A percentile compares a stretch with the other conserved stretches of the same genome.
These are phyloP conservation scores for Picochlorum sp. DNA, from an alignment of 139 green algal species.

Conservation along the genomic window DNA sequence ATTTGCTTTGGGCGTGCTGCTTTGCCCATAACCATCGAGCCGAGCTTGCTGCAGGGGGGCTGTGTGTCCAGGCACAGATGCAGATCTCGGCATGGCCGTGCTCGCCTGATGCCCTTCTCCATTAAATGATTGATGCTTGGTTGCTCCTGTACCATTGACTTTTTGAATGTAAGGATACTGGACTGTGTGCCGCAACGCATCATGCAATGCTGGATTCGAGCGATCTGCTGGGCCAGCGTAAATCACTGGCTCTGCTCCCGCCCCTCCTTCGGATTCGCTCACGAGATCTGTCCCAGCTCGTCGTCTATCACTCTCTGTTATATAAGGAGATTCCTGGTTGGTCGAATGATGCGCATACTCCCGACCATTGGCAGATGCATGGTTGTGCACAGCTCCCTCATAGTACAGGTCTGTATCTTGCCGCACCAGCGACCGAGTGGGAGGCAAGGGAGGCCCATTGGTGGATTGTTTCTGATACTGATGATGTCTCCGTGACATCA, in stretches of 20 bases:
- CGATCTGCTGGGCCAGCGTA: constrained; percentile 11
- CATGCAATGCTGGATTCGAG: constrained; percentile 2
- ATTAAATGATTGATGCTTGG: neutral
- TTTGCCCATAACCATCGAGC: no score
- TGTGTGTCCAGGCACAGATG: no score
- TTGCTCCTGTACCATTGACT: neutral
- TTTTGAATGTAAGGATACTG: neutral
- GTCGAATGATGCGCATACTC: no score
- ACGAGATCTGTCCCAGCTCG: neutral
- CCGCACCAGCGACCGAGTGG: neutral
- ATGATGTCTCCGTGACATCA: constrained; percentile 15
- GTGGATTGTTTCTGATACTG: neutral
- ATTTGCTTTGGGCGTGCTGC: no score
- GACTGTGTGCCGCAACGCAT: constrained; percentile 8
- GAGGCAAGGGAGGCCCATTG: neutral
- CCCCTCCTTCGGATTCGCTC: constrained; percentile 1
- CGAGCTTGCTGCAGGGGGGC: no score
- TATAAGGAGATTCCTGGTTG: no score
- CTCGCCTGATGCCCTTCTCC: neutral
- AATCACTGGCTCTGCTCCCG: neutral
- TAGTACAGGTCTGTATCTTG: constrained; percentile 18
- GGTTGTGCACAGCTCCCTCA: neutral
- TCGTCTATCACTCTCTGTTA: no score
- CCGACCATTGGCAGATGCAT: neutral
- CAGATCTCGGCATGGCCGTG: no score